Evolutionary conservation across 306 rosid genomes (phyloP).

Genomic region (Cucurbita argyrosperma): DNA sequence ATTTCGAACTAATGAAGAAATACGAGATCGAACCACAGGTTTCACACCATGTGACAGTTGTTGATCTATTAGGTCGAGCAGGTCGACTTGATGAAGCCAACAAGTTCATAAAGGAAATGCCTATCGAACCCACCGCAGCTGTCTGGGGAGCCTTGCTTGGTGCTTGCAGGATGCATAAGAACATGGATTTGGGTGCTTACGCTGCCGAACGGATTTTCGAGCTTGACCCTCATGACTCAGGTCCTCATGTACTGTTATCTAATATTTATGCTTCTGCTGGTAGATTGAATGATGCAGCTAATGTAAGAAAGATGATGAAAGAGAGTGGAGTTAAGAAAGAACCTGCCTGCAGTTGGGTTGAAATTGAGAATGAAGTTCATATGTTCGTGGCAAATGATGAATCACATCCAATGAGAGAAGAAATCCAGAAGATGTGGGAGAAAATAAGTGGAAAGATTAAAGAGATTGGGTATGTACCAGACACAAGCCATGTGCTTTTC

Average conservation of each 20-base stretch:
- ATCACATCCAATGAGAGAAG: slow-evolving; percentile 3
- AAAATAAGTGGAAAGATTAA: slow-evolving; percentile 9
- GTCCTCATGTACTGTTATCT: slow-evolving; percentile 12
- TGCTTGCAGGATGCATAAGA: slow-evolving; percentile 18
- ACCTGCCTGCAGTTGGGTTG: slow-evolving; percentile 20
- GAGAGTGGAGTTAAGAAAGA: slow-evolving; percentile 14
- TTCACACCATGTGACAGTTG: slow-evolving; percentile 10
- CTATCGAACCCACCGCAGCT: slow-evolving; percentile 7
- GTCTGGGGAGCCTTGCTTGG: slow-evolving; percentile 18
- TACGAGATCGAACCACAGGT: slow-evolving; percentile 6
- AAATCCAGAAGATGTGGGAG: slow-evolving; percentile 13
- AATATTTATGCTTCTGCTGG: slow-evolving; percentile 16
- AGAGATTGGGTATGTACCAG: slow-evolving; percentile 14
- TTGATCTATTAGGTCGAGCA: slow-evolving; percentile 14
- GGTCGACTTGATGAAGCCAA: slow-evolving; percentile 3
- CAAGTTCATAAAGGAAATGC: slow-evolving; percentile 9
- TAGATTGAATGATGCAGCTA: slow-evolving; percentile 10
- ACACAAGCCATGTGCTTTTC: slow-evolving; percentile 16
- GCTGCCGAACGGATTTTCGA: slow-evolving; percentile 16
- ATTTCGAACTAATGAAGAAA: slow-evolving; percentile 13
- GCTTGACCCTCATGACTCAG: slow-evolving; percentile 15
- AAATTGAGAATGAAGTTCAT: slow-evolving; percentile 13
- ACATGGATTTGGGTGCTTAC: slow-evolving; percentile 9
- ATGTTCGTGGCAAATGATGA: slow-evolving; percentile 11
- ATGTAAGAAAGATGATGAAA: slow-evolving; percentile 19